phyloP scores from a whole-genome alignment of 768 basidiomycete species.

The Russula sp. region DNA sequence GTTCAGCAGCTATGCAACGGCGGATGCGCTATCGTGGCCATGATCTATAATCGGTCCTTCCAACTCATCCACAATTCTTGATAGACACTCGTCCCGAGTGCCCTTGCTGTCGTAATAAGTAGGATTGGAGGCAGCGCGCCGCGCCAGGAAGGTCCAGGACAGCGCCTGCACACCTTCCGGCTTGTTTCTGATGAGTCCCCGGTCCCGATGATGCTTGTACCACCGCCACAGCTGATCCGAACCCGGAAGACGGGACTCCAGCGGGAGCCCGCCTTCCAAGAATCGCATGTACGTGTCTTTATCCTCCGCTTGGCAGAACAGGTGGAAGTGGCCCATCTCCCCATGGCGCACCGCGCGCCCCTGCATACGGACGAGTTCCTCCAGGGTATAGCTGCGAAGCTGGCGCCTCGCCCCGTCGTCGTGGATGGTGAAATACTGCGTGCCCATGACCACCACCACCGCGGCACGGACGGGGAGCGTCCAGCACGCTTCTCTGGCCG shows the following conservation, averaged over 20 bases:
- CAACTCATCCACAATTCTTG: conserved; percentile 57
- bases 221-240: conserved; percentile 41
- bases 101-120: conserved; percentile 66
- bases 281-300: conserved; percentile 77
- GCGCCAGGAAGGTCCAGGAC: conserved; percentile 74
- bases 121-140: conserved; percentile 70
- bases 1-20: not conserved
- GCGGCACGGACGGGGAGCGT: conserved; percentile 76
- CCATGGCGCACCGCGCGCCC: conserved; percentile 60
- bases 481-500: conserved; percentile 83
- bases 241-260: conserved; percentile 73
- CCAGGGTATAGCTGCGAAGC: conserved; percentile 69
- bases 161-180: conserved; percentile 71
- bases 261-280: conserved; percentile 78
- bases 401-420: conserved; percentile 50
- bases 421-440: conserved; percentile 65
- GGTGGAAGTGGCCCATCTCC: conserved; percentile 58
- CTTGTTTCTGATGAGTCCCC: conserved; percentile 38
- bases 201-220: conserved; percentile 36
- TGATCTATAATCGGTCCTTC: conserved; percentile 21
- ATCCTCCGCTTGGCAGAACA: conserved; percentile 87
- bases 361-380: conserved; percentile 89
- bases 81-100: conserved; percentile 49
- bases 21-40: conserved; percentile 7
- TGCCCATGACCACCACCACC: conserved; percentile 84